Evolutionary conservation across 495 filamentous ascomycete species (phyloP).

Genomic region (Sporormia fimetaria): DNA sequence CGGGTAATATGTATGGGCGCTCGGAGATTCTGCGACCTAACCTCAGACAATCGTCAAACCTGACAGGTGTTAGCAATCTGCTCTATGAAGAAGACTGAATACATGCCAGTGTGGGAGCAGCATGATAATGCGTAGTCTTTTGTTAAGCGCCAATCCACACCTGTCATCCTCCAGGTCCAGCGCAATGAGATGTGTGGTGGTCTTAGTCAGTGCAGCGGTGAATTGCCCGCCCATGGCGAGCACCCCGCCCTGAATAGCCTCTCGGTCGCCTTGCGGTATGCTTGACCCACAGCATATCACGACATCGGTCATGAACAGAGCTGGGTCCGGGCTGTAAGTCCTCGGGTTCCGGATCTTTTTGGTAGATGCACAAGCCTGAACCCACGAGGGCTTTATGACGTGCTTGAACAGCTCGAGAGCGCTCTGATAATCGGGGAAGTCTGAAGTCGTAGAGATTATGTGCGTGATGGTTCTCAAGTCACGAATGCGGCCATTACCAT

Average conservation of each 20-base stretch:
- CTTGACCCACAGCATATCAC: constrained; percentile 54
- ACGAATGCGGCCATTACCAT: constrained; percentile 23
- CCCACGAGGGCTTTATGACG: constrained; percentile 78
- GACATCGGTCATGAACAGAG: constrained; percentile 75
- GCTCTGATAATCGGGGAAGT: constrained; percentile 72
- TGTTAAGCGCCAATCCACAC: constrained; percentile 50
- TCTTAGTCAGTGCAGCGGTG: constrained; percentile 51
- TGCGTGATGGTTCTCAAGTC: constrained; percentile 60
- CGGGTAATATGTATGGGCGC: constrained; percentile 71
- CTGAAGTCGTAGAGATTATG: constrained; percentile 70
- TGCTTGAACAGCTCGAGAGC: constrained; percentile 62
- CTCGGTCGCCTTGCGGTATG: constrained; percentile 78
- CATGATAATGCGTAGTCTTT: constrained; percentile 59
- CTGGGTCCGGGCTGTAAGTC: constrained; percentile 80
- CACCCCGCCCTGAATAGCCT: constrained; percentile 82
- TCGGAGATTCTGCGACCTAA: constrained; percentile 82
- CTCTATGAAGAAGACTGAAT: neutral
- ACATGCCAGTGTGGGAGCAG: constrained; percentile 90
- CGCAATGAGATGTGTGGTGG: constrained; percentile 83
- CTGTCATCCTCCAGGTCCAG: constrained; percentile 63
- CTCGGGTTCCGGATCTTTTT: constrained; percentile 62
- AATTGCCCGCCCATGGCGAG: constrained; percentile 81
- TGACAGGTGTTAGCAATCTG: constrained; percentile 27
- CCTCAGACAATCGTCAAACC: constrained; percentile 94
- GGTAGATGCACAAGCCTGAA: constrained; percentile 54